These are phyloP conservation scores for Scleroderma bovista DNA, from an alignment of 768 basidiomycete species.

Conservation along the genomic window DNA sequence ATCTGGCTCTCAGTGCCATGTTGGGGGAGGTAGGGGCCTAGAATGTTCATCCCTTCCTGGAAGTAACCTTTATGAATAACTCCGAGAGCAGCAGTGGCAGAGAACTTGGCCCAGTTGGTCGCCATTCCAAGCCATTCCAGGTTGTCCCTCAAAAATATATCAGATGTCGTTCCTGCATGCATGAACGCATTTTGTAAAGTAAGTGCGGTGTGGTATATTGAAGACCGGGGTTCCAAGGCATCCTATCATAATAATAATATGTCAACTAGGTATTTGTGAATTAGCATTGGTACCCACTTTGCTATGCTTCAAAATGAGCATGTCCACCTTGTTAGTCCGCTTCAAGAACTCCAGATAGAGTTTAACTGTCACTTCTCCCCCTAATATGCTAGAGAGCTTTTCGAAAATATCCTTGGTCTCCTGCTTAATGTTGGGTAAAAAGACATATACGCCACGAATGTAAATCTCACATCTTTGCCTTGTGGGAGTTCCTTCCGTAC, in stretches of 20 bases:
- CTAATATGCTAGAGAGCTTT: slow-evolving; percentile 76
- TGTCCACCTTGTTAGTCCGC: slow-evolving; percentile 89
- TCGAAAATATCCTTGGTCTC: slow-evolving; percentile 59
- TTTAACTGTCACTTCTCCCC: slow-evolving; percentile 88
- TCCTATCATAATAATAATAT: slow-evolving; percentile 46
- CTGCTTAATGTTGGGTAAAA: slow-evolving; percentile 30
- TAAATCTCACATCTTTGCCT: slow-evolving; percentile 50
- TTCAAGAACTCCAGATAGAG: slow-evolving; percentile 94
- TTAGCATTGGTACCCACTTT: slow-evolving; percentile 48
- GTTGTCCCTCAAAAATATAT: slow-evolving; percentile 89
- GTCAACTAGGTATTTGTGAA: neutral
- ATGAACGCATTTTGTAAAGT: slow-evolving; percentile 97
- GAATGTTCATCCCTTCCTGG: slow-evolving; percentile 85
- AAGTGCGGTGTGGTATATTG: slow-evolving; percentile 95
- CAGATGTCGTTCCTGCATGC: slow-evolving; percentile 96
- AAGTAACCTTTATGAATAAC: slow-evolving; percentile 98
- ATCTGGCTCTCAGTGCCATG: slow-evolving; percentile 70
- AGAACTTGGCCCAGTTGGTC: slow-evolving; percentile 98
- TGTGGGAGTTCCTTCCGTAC: slow-evolving; percentile 65
- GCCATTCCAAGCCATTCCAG: slow-evolving; percentile 95
- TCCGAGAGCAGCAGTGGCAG: slow-evolving; percentile 93
- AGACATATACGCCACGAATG: neutral
- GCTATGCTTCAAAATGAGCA: slow-evolving; percentile 86
- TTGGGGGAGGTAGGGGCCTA: slow-evolving; percentile 90
- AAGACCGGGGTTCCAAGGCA: slow-evolving; percentile 86